These are phyloP conservation scores for Cercophora newfieldiana DNA, from an alignment of 495 filamentous ascomycete genomes.

Conservation along the genomic window DNA sequence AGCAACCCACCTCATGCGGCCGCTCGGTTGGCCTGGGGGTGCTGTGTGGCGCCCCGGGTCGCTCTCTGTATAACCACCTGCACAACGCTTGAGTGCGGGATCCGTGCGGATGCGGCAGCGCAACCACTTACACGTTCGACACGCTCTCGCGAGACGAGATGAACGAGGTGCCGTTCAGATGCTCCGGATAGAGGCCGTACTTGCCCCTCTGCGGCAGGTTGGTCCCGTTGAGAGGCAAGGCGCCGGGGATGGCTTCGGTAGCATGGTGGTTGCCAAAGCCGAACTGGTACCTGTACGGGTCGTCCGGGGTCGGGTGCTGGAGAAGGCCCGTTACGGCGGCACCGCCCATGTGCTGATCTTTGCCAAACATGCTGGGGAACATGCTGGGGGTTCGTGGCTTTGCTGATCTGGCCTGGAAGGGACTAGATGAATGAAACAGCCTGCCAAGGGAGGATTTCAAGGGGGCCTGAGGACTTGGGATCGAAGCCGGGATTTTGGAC, in stretches of 20 bases:
- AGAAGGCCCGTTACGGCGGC: constrained; percentile 5
- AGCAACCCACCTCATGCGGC: constrained; percentile 6
- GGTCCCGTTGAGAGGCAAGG: constrained; percentile 55
- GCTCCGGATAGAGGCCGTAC: constrained; percentile 72
- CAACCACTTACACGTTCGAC: constrained; percentile 23
- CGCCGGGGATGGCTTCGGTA: constrained; percentile 31
- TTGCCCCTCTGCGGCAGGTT: constrained; percentile 65
- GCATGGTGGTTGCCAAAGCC: constrained; percentile 34
- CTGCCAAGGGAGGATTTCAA: not conserved
- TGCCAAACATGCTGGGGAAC: constrained; percentile 8
- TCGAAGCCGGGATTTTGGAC: not conserved
- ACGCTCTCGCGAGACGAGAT: constrained; percentile 69
- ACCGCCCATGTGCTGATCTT: constrained; percentile 5
- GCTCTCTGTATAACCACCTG: constrained; percentile 74
- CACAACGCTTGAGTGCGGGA: not conserved
- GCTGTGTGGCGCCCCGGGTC: constrained; percentile 67
- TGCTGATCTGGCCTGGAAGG: not conserved
- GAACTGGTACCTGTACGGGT: constrained; percentile 32
- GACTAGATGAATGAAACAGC: not conserved
- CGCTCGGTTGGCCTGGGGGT: constrained; percentile 14
- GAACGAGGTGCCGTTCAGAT: constrained; percentile 81
- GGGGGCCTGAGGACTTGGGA: not conserved
- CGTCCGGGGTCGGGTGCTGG: constrained; percentile 7
- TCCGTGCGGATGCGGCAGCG: not conserved
- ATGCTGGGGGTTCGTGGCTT: not conserved